A percentile compares a stretch with the other conserved stretches of the same genome.
Evolutionary conservation across 2,329 filamentous ascomycete genomes (phyloP).

Genomic region (Parafenestella ontariensis): DNA sequence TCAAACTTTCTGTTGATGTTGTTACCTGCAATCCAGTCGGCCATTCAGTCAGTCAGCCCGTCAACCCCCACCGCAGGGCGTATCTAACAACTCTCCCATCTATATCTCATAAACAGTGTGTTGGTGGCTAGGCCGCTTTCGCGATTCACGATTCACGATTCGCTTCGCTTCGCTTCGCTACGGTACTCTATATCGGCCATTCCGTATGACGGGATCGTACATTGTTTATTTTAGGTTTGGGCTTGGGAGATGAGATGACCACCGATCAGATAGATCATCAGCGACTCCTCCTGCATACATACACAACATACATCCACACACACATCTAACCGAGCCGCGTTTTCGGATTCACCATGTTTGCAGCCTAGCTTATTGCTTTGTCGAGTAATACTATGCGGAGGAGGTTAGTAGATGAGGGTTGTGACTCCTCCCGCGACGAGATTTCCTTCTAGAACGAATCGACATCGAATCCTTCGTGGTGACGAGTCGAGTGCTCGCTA

Average conservation of each 20-base stretch:
- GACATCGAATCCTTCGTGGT: neutral
- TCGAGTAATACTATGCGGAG: too few relatives aligned
- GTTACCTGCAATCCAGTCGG: neutral
- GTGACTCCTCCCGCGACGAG: too few relatives aligned
- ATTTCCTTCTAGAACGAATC: slow-evolving; percentile 1
- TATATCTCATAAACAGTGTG: neutral
- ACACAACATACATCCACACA: too few relatives aligned
- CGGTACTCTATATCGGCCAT: too few relatives aligned
- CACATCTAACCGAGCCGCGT: neutral
- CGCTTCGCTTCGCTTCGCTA: too few relatives aligned
- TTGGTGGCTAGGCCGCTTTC: neutral
- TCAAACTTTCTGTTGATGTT: too few relatives aligned
- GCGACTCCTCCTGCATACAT: too few relatives aligned
- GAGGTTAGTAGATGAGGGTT: too few relatives aligned
- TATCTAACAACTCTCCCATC: neutral
- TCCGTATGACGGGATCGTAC: neutral
- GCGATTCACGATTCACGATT: too few relatives aligned
- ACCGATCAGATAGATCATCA: neutral
- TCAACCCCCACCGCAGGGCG: neutral
- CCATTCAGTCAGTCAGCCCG: too few relatives aligned
- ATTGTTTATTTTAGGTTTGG: neutral
- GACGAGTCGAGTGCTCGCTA: neutral
- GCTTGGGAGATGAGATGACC: neutral
- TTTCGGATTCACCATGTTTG: neutral
- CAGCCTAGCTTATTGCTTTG: too few relatives aligned